Conservation (phyloP, 345 rosid genomes). For the Salix arbutifolia region DNA sequence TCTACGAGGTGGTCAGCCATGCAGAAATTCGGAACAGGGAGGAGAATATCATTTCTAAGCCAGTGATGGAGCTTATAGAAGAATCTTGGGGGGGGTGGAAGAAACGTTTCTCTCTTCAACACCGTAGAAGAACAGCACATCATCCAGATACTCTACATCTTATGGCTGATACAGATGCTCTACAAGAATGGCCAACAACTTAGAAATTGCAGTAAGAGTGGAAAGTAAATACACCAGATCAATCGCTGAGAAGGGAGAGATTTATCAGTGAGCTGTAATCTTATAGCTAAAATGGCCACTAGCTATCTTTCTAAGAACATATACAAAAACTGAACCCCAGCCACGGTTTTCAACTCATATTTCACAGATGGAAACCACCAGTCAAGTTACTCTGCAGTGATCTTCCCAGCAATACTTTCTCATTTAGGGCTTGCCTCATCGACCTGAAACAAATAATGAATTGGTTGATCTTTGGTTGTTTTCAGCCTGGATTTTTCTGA, state of each 20-base stretch:
- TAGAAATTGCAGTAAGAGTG: constrained; percentile 20
- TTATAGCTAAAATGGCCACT: constrained; percentile 20
- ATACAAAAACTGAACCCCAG: constrained; percentile 30
- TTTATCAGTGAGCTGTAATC: constrained; percentile 21
- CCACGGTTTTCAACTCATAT: constrained; percentile 10
- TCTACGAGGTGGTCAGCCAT: no score
- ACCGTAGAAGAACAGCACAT: not conserved
- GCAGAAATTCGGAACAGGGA: not conserved
- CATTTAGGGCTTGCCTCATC: constrained; percentile 39
- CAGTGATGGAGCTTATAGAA: no score
- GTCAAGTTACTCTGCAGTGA: constrained; percentile 20
- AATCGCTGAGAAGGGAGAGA: constrained; percentile 12
- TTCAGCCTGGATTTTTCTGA: constrained; percentile 60
- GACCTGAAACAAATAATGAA: constrained; percentile 74
- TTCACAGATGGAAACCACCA: constrained; percentile 23
- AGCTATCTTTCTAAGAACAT: constrained; percentile 30
- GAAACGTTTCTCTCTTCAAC: not conserved
- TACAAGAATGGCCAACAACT: constrained; percentile 28
- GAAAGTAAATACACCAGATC: constrained; percentile 23
- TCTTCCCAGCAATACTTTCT: constrained; percentile 11
- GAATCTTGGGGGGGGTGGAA: not conserved
- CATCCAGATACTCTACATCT: constrained; percentile 16
- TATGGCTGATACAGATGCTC: constrained; percentile 20
- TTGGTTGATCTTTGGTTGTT: constrained; percentile 54
- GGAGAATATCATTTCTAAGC: no score